Percentiles rank a stretch among this genome's conserved stretches.
phyloP scores from a whole-genome alignment of 208 protist species.

The Novymonas esmeraldas region DNA sequence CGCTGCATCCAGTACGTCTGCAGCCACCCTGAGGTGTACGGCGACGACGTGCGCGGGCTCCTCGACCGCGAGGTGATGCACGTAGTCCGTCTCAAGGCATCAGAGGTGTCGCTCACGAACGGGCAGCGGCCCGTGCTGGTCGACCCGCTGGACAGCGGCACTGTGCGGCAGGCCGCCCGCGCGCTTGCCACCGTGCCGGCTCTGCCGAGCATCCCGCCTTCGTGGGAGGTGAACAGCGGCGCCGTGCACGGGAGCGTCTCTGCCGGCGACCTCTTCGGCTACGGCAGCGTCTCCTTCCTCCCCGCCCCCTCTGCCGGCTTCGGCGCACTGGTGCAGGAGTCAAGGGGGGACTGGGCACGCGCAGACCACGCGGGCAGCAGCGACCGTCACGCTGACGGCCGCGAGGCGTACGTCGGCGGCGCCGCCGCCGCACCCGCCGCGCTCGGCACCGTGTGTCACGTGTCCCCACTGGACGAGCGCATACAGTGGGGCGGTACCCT shows the following conservation, averaged over 20 bases:
- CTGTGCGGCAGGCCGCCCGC: slow-evolving; percentile 8
- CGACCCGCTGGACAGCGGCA: slow-evolving; percentile 14
- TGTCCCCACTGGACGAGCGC: slow-evolving; percentile 11
- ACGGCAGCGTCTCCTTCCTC: slow-evolving; percentile 45
- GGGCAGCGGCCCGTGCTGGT: slow-evolving; percentile 23
- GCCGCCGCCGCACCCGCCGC: background rate
- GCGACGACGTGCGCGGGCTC: slow-evolving; percentile 63
- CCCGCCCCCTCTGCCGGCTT: slow-evolving; percentile 40
- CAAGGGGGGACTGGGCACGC: slow-evolving; percentile 1
- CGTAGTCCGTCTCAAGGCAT: slow-evolving; percentile 80
- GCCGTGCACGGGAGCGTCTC: background rate
- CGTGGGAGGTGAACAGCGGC: background rate
- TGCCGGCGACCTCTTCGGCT: slow-evolving; percentile 35
- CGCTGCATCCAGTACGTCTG: slow-evolving; percentile 79
- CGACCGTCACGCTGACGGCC: background rate
- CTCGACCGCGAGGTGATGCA: slow-evolving; percentile 75
- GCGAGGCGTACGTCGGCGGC: background rate
- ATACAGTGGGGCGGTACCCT: slow-evolving; percentile 42
- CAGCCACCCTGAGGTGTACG: slow-evolving; percentile 81
- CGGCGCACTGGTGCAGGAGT: slow-evolving; percentile 30
- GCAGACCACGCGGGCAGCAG: background rate
- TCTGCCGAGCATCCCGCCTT: slow-evolving; percentile 1
- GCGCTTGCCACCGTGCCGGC: background rate
- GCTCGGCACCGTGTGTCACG: too few relatives aligned
- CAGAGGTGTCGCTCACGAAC: slow-evolving; percentile 58